phyloP scores from a whole-genome alignment of 2,329 filamentous ascomycete species.

The Plenodomus tracheiphilus region DNA sequence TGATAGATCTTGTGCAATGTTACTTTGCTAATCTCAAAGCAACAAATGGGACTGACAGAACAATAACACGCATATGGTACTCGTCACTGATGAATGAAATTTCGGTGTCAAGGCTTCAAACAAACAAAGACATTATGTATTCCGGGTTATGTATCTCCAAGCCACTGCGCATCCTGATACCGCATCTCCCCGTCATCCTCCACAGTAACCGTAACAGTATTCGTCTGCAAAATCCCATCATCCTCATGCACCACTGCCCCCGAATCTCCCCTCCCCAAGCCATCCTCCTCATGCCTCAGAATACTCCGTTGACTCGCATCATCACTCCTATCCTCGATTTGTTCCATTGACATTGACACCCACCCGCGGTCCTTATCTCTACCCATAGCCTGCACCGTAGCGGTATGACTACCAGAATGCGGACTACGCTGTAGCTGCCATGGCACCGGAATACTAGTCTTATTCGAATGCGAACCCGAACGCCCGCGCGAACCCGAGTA shows the following conservation, averaged over 20 bases:
- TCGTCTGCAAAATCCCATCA: constrained; percentile 6
- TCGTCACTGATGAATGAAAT: neutral
- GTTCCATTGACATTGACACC: neutral
- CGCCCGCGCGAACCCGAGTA: neutral
- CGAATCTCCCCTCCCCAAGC: neutral
- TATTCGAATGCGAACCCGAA: neutral
- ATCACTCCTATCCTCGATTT: neutral
- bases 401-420: constrained; percentile 3
- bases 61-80: no score
- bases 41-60: no score
- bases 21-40: no score
- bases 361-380: constrained; percentile 3
- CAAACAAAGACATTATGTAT: neutral
- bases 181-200: neutral
- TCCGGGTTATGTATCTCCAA: neutral
- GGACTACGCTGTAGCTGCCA: constrained; percentile 5
- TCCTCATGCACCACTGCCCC: neutral
- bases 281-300: constrained; percentile 5
- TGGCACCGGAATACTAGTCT: constrained; percentile 2
- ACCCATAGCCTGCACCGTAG: neutral
- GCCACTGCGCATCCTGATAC: neutral
- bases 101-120: neutral
- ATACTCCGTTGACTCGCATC: constrained; percentile 5
- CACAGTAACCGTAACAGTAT: constrained; percentile 9
- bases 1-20: no score